phyloP scores from a whole-genome alignment of 352 stramenopile genomes.

The Pythium pectinolyticum region DNA sequence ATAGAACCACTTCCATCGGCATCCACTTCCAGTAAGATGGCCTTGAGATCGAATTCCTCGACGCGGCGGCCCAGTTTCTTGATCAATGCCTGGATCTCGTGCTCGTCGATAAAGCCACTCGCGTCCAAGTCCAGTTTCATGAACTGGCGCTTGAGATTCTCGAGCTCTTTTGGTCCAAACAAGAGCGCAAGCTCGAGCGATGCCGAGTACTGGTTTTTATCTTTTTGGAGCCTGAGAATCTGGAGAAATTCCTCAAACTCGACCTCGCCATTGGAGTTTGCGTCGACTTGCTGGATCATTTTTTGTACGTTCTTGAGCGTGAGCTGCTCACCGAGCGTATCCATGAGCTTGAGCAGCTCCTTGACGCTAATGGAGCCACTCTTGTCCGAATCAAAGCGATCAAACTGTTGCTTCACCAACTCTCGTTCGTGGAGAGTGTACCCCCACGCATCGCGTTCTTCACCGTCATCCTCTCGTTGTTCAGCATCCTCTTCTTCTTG shows the following conservation, averaged over 20 bases:
- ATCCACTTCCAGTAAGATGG: conserved; percentile 69
- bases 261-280: conserved; percentile 61
- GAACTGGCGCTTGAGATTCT: conserved; percentile 70
- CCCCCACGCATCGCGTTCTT: conserved; percentile 29
- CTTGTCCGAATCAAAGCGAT: conserved; percentile 57
- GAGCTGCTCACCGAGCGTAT: conserved; percentile 54
- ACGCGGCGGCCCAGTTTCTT: conserved; percentile 54
- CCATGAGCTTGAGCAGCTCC: conserved; percentile 61
- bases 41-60: conserved; percentile 48
- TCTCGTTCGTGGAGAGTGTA: conserved; percentile 46
- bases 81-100: conserved; percentile 59
- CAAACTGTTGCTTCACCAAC: conserved; percentile 53
- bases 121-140: conserved; percentile 63
- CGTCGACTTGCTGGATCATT: conserved; percentile 57
- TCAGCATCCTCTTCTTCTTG: conserved; percentile 21
- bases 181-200: conserved; percentile 63
- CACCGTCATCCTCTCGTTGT: conserved; percentile 13
- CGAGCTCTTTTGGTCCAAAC: conserved; percentile 65
- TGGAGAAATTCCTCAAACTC: conserved; percentile 71
- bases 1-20: conserved; percentile 63
- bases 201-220: conserved; percentile 61
- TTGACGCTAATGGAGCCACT: conserved; percentile 62
- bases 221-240: conserved; percentile 56
- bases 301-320: conserved; percentile 59
- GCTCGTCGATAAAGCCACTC: conserved; percentile 67